Evolutionary conservation across 441 rosid genomes (phyloP), one percentile per base, ranked within the genome.

Genomic region (Pelargonium myrrhifolium): DNA sequence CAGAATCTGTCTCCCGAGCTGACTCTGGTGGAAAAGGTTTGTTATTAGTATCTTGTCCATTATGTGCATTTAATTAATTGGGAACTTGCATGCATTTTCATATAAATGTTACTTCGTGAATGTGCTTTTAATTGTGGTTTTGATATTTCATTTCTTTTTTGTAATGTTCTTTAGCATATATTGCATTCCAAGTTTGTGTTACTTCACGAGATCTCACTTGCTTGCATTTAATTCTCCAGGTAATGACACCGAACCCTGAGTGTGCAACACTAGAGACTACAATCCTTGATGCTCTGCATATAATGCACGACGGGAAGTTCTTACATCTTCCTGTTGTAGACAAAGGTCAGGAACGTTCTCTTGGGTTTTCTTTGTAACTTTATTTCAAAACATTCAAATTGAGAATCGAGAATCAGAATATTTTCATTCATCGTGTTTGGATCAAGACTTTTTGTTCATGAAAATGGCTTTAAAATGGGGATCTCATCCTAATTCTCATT

Each of bases 171-270:
- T 28, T 28, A 28, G 31, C 31, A 28, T 1, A 4, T 4, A 3
- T 28, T 28, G 31, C 31, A 28, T 28, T 28, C 31, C 31, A n/a
- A n/a, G n/a, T n/a, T n/a, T 28, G 2, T 28, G 26, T 28, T 28
- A 51, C 43, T 71, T 65, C 65, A 22, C 8, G 3, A 28, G 31
- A 6, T 43, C 49, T 43, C 49, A 43, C 8, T 14, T 43, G 49
- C 1, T 10, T 3, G 49, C 49, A 43, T 43, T 43, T 11, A 43
- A 9, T 43, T 81, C 39, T 66, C 55, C 72, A 94, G 99, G 91
- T 92, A 72, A 92, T 94, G 99, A 94, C 98, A 75, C 90, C 85
- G 43, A 88, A 94, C 79, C 98, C 98, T 74, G 99, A 87, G 80
- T 94, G 93, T 71, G 94, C 94, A 26, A 81, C 85, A 9, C 76